Evolutionary conservation across 2,329 filamentous ascomycete species (phyloP), one percentile per base, ranked within the genome.

Genomic region (Fusarium nygamai): DNA sequence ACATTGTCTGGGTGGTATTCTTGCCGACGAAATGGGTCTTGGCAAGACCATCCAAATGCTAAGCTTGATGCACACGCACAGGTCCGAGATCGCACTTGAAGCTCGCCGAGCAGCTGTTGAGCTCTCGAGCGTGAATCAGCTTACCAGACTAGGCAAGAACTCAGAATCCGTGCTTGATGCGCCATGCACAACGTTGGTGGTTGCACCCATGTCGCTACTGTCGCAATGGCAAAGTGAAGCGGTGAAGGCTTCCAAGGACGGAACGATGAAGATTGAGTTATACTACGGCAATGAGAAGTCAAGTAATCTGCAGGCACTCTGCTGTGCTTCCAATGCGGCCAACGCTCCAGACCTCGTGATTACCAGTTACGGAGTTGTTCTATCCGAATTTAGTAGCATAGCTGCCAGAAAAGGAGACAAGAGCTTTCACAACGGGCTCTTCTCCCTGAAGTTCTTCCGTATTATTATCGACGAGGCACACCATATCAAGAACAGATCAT

Each of bases 11-110:
- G 96, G 96, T 50, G 96, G 96, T 11, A 94, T 99, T 65, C 85
- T 99, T 47, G 96, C 96, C 14, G 96, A 99, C 78, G 93, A 98
- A 83, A 99, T 99, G 96, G 96, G 96, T 53, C 86, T 99, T 5
- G 96, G 96, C 39, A 99, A 99, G 85, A 99, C 96, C 0, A 98
- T 99, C 61, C 96, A 99, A 80, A 98, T 99, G 95, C 90, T 99
- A 71, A 96, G 94, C 83, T 85, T 99, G 57, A 89, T 99, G 10
- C 96, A 99, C 81, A 90, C 94, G 0, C 94, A 98, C 80, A 91
- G 89, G 71, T 92, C 91, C 8, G 87, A 92, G 29, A 80, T 86
- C 20, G 84, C 86, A 8, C 78, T 82, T 20, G 79, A 81, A 31
- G 80, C 83, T 27, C 83, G 84, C n/a, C 74, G 78, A 11, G 70